phyloP scores from a whole-genome alignment of 768 basidiomycete species.

The Galerina marginata region DNA sequence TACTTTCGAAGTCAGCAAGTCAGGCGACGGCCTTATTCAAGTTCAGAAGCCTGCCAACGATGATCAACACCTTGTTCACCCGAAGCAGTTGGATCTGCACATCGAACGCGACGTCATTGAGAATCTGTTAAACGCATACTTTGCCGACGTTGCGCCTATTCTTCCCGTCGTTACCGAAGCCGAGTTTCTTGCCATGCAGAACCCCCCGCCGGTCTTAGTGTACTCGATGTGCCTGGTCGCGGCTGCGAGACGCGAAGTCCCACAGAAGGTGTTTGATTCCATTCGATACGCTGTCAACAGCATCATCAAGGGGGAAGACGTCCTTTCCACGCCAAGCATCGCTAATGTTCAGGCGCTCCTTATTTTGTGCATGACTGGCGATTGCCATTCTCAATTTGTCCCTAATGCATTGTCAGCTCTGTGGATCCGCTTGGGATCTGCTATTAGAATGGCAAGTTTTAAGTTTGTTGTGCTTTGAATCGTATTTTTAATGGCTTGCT shows the following conservation, averaged over 20 bases:
- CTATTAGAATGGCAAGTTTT: conserved; percentile 87
- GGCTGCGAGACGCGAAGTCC: conserved; percentile 82
- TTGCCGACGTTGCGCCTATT: conserved; percentile 85
- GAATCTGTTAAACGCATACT: conserved; percentile 89
- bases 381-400: conserved; percentile 89
- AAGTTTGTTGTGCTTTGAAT: background rate
- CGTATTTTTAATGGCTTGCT: conserved; percentile 7
- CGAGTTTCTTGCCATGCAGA: conserved; percentile 81
- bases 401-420: conserved; percentile 85
- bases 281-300: conserved; percentile 87
- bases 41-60: conserved; percentile 68
- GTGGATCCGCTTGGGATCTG: conserved; percentile 85
- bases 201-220: conserved; percentile 80
- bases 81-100: conserved; percentile 71
- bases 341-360: conserved; percentile 88
- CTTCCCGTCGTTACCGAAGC: conserved; percentile 88
- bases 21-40: conserved; percentile 87
- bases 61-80: conserved; percentile 57
- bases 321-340: conserved; percentile 84
- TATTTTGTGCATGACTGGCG: conserved; percentile 86
- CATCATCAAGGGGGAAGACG: conserved; percentile 88
- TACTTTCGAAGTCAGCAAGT: conserved; percentile 82
- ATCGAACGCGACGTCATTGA: conserved; percentile 82
- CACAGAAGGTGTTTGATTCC: conserved; percentile 86
- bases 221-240: conserved; percentile 96